Conservation (phyloP, 176 grass and related monocot genomes). For the Juncus inflexus region DNA sequence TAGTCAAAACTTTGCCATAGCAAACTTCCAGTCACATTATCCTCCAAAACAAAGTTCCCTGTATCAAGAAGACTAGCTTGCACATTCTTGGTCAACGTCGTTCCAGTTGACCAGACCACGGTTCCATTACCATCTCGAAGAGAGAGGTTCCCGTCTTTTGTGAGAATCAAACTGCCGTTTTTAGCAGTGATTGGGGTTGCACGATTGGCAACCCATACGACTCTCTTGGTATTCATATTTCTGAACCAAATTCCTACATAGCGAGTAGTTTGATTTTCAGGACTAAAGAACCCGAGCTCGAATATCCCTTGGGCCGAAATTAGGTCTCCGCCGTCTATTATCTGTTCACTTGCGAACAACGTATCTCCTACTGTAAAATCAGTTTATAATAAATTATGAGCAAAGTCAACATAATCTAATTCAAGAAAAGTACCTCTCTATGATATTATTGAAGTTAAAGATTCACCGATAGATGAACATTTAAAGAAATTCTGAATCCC, state of each 20-base stretch:
- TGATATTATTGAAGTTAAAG: no score
- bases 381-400: no score
- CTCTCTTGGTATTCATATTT: slow-evolving; percentile 19
- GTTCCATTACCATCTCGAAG: slow-evolving; percentile 22
- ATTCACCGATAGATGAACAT: no score
- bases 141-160: slow-evolving; percentile 19
- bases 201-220: slow-evolving; percentile 72
- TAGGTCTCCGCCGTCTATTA: no score
- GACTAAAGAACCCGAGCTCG: slow-evolving; percentile 46
- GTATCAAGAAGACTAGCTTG: slow-evolving; percentile 35
- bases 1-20: slow-evolving; percentile 63
- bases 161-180: slow-evolving; percentile 7
- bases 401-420: no score
- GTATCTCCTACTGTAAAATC: no score
- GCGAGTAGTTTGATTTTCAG: slow-evolving; percentile 12
- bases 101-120: neutral
- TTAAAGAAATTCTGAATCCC: no score
- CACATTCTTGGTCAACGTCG: neutral
- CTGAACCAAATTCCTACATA: slow-evolving; percentile 59
- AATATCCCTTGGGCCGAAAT: slow-evolving; percentile 19
- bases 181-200: slow-evolving; percentile 30
- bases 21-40: slow-evolving; percentile 5
- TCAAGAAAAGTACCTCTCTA: no score
- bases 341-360: no score
- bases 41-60: slow-evolving; percentile 47